A percentile compares a stretch with the other conserved stretches of the same genome.
These are phyloP conservation scores for Talaromyces sp. DNA, from an alignment of 2,329 filamentous ascomycete species.

Conservation along the genomic window DNA sequence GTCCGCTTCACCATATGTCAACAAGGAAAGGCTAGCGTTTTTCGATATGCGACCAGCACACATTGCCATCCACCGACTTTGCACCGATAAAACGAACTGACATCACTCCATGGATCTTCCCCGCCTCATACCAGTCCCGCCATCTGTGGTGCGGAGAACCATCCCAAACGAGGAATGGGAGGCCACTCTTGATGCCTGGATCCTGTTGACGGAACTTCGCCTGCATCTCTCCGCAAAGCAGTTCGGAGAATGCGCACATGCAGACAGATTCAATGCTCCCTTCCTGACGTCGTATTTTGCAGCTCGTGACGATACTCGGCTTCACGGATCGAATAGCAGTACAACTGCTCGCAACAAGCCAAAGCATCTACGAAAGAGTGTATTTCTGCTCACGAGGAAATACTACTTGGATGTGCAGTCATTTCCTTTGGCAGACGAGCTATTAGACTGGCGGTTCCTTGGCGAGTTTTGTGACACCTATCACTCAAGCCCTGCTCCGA, in stretches of 20 bases:
- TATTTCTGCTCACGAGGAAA: conserved; percentile 64
- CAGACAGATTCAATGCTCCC: conserved; percentile 57
- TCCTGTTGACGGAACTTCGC: conserved; percentile 64
- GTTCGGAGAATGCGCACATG: conserved; percentile 53
- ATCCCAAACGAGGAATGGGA: conserved; percentile 73
- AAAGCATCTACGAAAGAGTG: conserved; percentile 58
- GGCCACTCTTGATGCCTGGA: conserved; percentile 73
- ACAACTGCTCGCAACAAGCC: conserved; percentile 2
- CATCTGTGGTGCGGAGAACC: conserved; percentile 63
- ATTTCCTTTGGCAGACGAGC: conserved; percentile 36
- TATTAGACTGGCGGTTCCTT: conserved; percentile 68
- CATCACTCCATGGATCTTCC: conserved; percentile 56
- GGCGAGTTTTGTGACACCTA: conserved; percentile 67
- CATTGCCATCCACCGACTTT: background rate
- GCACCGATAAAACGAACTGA: background rate
- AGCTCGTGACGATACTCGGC: conserved; percentile 34
- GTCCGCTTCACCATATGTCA: background rate
- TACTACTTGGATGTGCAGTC: conserved; percentile 51
- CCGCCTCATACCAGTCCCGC: conserved; percentile 74
- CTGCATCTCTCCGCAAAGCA: conserved; percentile 58
- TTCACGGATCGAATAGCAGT: conserved; percentile 38
- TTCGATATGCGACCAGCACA: background rate
- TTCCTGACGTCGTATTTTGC: conserved; percentile 69
- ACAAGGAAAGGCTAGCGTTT: background rate
- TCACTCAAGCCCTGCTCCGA: conserved; percentile 59